A percentile compares a stretch with the other conserved stretches of the same genome.
Conservation (phyloP, 176 grass and related monocot genomes). For the Chrysopogon serrulatus region DNA sequence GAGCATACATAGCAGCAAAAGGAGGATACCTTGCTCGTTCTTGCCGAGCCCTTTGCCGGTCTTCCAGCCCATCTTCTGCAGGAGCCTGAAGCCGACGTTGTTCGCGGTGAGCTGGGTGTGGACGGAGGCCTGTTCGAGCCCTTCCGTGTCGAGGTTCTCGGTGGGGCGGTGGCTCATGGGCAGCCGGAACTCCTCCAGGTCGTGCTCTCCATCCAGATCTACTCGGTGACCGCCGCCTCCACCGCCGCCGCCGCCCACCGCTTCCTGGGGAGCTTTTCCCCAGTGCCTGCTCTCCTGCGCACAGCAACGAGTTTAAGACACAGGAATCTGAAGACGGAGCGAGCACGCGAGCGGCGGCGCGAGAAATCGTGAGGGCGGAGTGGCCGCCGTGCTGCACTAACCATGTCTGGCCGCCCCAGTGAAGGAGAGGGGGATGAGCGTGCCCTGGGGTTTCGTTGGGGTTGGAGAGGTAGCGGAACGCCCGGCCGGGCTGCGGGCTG, state of each 20-base stretch:
- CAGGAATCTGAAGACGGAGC: background rate
- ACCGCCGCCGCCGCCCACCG: background rate
- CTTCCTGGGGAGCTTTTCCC: background rate
- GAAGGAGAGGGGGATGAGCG: background rate
- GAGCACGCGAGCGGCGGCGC: background rate
- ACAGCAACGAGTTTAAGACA: background rate
- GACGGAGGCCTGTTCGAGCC: slow-evolving; percentile 89
- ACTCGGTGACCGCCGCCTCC: background rate
- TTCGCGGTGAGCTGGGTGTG: slow-evolving; percentile 69
- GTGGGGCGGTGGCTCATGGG: slow-evolving; percentile 70
- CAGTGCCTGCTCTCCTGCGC: background rate
- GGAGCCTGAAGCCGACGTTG: slow-evolving; percentile 81
- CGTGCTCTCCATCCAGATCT: background rate
- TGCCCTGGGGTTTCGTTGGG: background rate
- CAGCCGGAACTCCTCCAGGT: slow-evolving; percentile 59
- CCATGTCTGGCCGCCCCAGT: background rate
- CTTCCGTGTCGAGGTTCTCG: slow-evolving; percentile 88
- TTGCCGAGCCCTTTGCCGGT: slow-evolving; percentile 91
- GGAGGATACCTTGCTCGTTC: slow-evolving; percentile 68
- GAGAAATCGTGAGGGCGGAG: background rate
- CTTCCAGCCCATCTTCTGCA: slow-evolving; percentile 99
- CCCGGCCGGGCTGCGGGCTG: background rate
- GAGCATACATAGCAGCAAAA: background rate
- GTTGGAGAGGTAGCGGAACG: background rate
- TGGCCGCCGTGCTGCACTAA: background rate